phyloP scores from a whole-genome alignment of 2,329 filamentous ascomycete species.

The Fusarium annulatum region DNA sequence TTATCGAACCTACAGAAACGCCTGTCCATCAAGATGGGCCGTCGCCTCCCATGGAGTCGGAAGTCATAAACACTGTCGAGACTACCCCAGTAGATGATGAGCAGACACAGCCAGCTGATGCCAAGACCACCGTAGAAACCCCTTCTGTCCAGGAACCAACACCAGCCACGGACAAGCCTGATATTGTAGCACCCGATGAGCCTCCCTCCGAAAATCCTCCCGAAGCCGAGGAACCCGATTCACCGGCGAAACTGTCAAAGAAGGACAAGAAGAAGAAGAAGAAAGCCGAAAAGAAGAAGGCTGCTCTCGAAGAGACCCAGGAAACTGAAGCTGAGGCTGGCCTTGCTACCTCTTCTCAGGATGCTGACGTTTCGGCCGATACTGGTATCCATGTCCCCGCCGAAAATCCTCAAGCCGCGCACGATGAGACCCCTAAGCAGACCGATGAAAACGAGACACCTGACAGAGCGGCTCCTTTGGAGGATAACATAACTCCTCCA shows the following conservation, averaged over 20 bases:
- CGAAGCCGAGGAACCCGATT: slow-evolving; percentile 38
- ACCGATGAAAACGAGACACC: slow-evolving; percentile 29
- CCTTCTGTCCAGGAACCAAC: slow-evolving; percentile 33
- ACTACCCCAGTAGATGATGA: slow-evolving; percentile 34
- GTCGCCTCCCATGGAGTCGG: slow-evolving; percentile 15
- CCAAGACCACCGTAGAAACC: slow-evolving; percentile 38
- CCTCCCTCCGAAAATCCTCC: slow-evolving; percentile 22
- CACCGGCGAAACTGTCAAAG: slow-evolving; percentile 46
- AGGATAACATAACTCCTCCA: slow-evolving; percentile 17
- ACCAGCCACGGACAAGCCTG: slow-evolving; percentile 21
- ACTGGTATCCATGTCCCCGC: slow-evolving; percentile 18
- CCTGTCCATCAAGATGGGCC: slow-evolving; percentile 15
- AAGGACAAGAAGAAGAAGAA: slow-evolving; percentile 50
- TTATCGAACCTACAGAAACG: slow-evolving; percentile 10
- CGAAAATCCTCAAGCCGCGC: slow-evolving; percentile 17
- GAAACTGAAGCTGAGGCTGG: slow-evolving; percentile 34
- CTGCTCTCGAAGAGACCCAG: slow-evolving; percentile 34
- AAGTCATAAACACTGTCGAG: slow-evolving; percentile 27
- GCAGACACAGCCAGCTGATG: slow-evolving; percentile 43
- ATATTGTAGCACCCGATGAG: slow-evolving; percentile 21
- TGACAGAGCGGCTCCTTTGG: slow-evolving; percentile 1
- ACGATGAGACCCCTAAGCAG: slow-evolving; percentile 28
- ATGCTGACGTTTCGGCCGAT: slow-evolving; percentile 17
- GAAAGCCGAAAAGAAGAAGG: slow-evolving; percentile 48
- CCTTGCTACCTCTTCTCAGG: slow-evolving; percentile 25